These are phyloP conservation scores for Tricholoma sp. DNA, from an alignment of 768 basidiomycete species.

Conservation along the genomic window DNA sequence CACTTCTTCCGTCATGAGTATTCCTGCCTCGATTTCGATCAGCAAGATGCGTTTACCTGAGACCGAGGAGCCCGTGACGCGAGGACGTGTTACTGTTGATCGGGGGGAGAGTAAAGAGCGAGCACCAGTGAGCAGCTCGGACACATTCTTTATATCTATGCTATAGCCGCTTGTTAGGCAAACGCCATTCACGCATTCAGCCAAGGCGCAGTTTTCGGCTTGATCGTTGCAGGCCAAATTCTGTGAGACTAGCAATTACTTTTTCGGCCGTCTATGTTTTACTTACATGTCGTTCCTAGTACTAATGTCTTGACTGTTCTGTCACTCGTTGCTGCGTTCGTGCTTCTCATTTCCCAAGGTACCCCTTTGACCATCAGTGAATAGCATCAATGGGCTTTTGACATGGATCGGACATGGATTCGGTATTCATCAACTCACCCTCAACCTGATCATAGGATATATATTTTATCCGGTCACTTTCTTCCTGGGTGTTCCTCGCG, in stretches of 20 bases:
- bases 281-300: slow-evolving; percentile 27
- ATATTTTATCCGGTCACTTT: slow-evolving; percentile 86
- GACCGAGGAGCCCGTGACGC: slow-evolving; percentile 79
- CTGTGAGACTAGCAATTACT: slow-evolving; percentile 41
- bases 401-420: slow-evolving; percentile 89
- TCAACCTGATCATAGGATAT: slow-evolving; percentile 83
- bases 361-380: slow-evolving; percentile 18
- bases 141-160: background rate
- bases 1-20: slow-evolving; percentile 91
- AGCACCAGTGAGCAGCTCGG: slow-evolving; percentile 37
- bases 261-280: background rate
- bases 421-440: slow-evolving; percentile 74
- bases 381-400: slow-evolving; percentile 69
- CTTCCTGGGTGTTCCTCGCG: slow-evolving; percentile 72
- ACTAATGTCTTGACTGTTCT: slow-evolving; percentile 84
- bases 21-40: slow-evolving; percentile 91
- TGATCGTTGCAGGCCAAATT: slow-evolving; percentile 85
- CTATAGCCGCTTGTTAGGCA: slow-evolving; percentile 27
- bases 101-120: slow-evolving; percentile 60
- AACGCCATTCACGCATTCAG: slow-evolving; percentile 90
- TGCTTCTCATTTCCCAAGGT: slow-evolving; percentile 1
- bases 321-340: slow-evolving; percentile 64
- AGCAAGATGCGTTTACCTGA: slow-evolving; percentile 87
- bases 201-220: slow-evolving; percentile 78
- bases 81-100: slow-evolving; percentile 75